Percentiles rank a stretch among this genome's conserved stretches.
Evolutionary conservation across 768 basidiomycete species (phyloP).

Genomic region (Russula griseocarnosa): DNA sequence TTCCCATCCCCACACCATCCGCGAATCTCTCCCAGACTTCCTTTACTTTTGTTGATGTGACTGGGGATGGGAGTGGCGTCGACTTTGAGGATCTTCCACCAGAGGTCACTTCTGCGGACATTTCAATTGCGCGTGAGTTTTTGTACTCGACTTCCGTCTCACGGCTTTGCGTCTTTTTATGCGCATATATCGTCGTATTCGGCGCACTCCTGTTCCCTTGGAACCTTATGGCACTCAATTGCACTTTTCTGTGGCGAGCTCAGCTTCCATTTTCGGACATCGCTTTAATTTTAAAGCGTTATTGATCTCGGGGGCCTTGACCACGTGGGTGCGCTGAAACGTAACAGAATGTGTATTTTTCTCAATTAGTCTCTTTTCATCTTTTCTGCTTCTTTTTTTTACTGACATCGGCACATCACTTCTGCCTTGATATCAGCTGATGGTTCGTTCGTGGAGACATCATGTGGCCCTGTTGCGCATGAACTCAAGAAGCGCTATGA

Average conservation of each 20-base stretch:
- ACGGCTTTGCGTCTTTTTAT: not conserved
- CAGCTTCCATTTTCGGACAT: conserved; percentile 13
- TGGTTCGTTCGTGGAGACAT: conserved; percentile 74
- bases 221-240: conserved; percentile 3
- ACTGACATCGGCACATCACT: conserved; percentile 13
- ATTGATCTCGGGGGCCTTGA: not conserved
- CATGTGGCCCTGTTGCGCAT: conserved; percentile 68
- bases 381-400: conserved; percentile 7
- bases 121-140: conserved; percentile 36
- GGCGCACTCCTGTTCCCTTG: conserved; percentile 7
- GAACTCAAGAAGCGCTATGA: conserved; percentile 78
- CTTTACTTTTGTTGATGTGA: conserved; percentile 26
- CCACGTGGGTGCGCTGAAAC: conserved; percentile 20
- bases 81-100: conserved; percentile 32
- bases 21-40: conserved; percentile 29
- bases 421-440: conserved; percentile 46
- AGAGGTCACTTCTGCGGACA: conserved; percentile 35
- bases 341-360: conserved; percentile 1
- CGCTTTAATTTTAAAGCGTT: conserved; percentile 3
- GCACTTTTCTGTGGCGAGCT: conserved; percentile 1
- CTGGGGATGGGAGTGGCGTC: conserved; percentile 16
- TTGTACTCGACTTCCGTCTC: conserved; percentile 15
- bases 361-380: conserved; percentile 5
- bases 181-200: conserved; percentile 9
- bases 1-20: conserved; percentile 29